Evolutionary conservation across 2,329 filamentous ascomycete genomes (phyloP).

Genomic region (Fusarium redolens): DNA sequence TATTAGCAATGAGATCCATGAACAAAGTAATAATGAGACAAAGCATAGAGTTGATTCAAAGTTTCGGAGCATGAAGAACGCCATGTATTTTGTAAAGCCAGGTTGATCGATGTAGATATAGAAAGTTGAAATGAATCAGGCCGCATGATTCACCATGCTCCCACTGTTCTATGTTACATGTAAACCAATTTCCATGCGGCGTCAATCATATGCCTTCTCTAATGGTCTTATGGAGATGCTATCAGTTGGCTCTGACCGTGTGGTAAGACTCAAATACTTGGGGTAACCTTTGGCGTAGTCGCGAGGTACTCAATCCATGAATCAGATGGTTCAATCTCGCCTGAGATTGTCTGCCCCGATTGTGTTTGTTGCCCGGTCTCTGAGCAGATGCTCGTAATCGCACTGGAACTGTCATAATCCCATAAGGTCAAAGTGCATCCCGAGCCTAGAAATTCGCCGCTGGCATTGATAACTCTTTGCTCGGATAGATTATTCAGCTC

Average conservation of each 20-base stretch:
- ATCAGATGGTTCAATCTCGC: neutral
- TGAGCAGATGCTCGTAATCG: neutral
- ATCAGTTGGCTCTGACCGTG: neutral
- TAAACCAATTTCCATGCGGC: neutral
- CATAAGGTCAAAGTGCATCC: no score
- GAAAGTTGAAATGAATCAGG: neutral
- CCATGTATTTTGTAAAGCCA: neutral
- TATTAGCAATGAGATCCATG: neutral
- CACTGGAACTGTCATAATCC: no score
- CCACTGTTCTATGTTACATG: neutral
- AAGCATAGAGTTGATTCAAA: neutral
- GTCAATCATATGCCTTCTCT: neutral
- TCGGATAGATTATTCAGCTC: no score
- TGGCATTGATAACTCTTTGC: neutral
- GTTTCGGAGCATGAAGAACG: neutral
- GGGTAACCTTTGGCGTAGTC: neutral
- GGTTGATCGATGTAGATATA: neutral
- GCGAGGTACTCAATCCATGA: neutral
- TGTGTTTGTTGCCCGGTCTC: neutral
- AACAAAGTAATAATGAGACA: neutral
- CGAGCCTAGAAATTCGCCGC: neutral
- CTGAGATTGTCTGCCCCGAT: neutral
- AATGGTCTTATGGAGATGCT: neutral
- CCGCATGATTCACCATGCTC: neutral
- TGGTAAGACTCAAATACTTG: no score